A percentile compares a stretch with the other conserved stretches of the same genome.
phyloP scores from a whole-genome alignment of 2,329 filamentous ascomycete species.

The Clarireedia monteithiana region DNA sequence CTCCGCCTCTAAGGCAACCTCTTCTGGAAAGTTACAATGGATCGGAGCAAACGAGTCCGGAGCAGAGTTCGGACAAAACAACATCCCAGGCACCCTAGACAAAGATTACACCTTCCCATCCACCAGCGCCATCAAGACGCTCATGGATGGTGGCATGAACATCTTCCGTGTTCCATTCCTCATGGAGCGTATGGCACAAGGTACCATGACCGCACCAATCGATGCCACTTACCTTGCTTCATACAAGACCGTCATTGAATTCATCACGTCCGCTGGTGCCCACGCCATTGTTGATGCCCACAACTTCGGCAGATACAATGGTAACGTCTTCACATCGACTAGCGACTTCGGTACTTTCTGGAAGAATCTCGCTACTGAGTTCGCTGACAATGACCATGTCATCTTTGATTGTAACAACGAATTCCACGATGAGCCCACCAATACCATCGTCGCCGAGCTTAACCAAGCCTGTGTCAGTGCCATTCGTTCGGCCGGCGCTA shows the following conservation, averaged over 20 bases:
- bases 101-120: slow-evolving; percentile 56
- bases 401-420: slow-evolving; percentile 39
- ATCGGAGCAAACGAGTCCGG: slow-evolving; percentile 39
- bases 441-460: slow-evolving; percentile 18
- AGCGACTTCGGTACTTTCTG: slow-evolving; percentile 35
- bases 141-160: slow-evolving; percentile 10
- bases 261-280: slow-evolving; percentile 39
- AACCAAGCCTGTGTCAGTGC: slow-evolving; percentile 39
- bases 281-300: slow-evolving; percentile 42
- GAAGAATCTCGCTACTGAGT: slow-evolving; percentile 33
- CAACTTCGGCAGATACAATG: slow-evolving; percentile 43
- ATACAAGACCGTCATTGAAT: slow-evolving; percentile 35
- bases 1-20: not conserved
- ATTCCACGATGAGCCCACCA: slow-evolving; percentile 29
- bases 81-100: slow-evolving; percentile 45
- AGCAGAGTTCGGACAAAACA: slow-evolving; percentile 52
- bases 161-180: slow-evolving; percentile 28
- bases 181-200: slow-evolving; percentile 51
- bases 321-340: slow-evolving; percentile 31
- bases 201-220: slow-evolving; percentile 37
- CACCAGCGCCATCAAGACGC: slow-evolving; percentile 20
- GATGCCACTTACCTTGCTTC: slow-evolving; percentile 37
- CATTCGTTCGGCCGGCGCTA: slow-evolving; percentile 37
- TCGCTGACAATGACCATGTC: slow-evolving; percentile 32
- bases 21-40: slow-evolving; percentile 14